Evolutionary conservation across 371 early-diverging fungal genomes (phyloP).

Genomic region (Mortierella sp.): DNA sequence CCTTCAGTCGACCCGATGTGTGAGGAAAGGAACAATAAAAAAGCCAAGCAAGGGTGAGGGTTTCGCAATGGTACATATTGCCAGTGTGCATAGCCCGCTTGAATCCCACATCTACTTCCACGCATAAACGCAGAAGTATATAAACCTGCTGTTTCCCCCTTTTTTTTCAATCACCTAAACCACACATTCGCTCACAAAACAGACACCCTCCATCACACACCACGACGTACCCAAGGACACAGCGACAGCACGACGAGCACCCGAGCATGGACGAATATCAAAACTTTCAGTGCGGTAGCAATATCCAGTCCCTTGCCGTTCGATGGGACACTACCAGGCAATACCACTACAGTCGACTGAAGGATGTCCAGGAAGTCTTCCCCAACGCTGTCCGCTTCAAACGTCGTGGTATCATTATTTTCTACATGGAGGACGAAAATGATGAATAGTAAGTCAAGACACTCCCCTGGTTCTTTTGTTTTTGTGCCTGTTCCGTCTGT

Average conservation of each 20-base stretch:
- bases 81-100: too few species aligned
- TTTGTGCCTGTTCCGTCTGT: background rate
- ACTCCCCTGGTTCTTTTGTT: background rate
- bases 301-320: background rate
- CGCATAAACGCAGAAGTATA: too few species aligned
- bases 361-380: background rate
- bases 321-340: background rate
- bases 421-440: background rate
- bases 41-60: too few species aligned
- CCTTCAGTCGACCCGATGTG: too few species aligned
- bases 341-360: slow-evolving; percentile 2
- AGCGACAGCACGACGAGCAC: background rate
- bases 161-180: too few species aligned
- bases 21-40: too few species aligned
- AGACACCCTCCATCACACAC: too few species aligned
- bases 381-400: background rate
- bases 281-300: background rate
- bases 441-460: background rate
- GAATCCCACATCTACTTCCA: too few species aligned
- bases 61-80: too few species aligned
- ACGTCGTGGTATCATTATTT: background rate
- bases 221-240: too few species aligned
- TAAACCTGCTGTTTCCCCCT: too few species aligned
- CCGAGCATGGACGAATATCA: background rate
- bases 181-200: too few species aligned